A percentile compares a stretch with the other conserved stretches of the same genome.
Evolutionary conservation across 108 stramenopile genomes (phyloP).

Genomic region (Schizochytrium sp.): DNA sequence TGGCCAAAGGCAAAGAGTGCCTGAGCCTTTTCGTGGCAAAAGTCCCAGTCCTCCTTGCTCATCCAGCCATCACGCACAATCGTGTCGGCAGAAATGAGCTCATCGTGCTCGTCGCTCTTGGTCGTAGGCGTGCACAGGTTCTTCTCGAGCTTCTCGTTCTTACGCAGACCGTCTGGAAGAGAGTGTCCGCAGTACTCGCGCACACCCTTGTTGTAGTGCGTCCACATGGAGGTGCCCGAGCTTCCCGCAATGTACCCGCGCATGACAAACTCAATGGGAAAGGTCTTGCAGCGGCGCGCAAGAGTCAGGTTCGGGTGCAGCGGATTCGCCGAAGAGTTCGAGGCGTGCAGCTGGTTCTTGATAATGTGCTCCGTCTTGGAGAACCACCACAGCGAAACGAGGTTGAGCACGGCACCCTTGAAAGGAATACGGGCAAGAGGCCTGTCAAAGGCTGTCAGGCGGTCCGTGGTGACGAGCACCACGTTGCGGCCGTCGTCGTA

Average conservation of each 20-base stretch:
- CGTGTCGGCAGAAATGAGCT: slow-evolving; percentile 66
- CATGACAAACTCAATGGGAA: slow-evolving; percentile 96
- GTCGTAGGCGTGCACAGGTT: slow-evolving; percentile 91
- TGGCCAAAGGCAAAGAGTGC: slow-evolving; percentile 62
- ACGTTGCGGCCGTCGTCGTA: slow-evolving; percentile 42
- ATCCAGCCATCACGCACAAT: slow-evolving; percentile 74
- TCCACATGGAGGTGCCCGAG: slow-evolving; percentile 94
- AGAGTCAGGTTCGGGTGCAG: slow-evolving; percentile 84
- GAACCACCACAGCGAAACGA: slow-evolving; percentile 90
- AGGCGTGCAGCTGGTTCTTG: slow-evolving; percentile 78
- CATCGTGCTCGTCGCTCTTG: slow-evolving; percentile 91
- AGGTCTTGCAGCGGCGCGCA: slow-evolving; percentile 78
- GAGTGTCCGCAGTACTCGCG: slow-evolving; percentile 86
- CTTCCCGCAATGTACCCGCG: slow-evolving; percentile 40
- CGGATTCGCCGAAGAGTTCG: slow-evolving; percentile 37
- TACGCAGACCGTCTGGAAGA: slow-evolving; percentile 84
- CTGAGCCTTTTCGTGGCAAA: slow-evolving; percentile 30
- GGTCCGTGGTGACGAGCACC: slow-evolving; percentile 90
- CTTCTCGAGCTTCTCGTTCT: slow-evolving; percentile 73
- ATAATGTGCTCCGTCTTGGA: slow-evolving; percentile 71
- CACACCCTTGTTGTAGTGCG: slow-evolving; percentile 85
- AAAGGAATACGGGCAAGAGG: slow-evolving; percentile 81
- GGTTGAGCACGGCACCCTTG: slow-evolving; percentile 92
- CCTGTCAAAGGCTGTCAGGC: slow-evolving; percentile 96
- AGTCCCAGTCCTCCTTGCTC: slow-evolving; percentile 48